Evolutionary conservation across 140 eudicot species (phyloP).

Genomic region (Stevia rebaudiana): DNA sequence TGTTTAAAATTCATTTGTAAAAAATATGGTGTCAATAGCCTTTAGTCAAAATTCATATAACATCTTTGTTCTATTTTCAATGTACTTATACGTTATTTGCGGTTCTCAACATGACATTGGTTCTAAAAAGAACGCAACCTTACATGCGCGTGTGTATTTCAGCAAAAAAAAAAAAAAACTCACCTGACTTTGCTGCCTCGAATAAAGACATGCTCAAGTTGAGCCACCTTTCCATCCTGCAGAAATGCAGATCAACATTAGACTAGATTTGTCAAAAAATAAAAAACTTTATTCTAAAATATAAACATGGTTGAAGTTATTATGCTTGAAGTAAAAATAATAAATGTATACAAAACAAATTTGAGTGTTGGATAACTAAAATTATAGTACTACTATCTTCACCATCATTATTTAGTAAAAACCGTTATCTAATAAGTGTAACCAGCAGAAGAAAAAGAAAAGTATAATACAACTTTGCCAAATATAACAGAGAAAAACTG

Average conservation of each 20-base stretch:
- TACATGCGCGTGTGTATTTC: no score
- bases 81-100: no score
- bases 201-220: conserved; percentile 82
- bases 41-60: no score
- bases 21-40: no score
- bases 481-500: not conserved
- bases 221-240: conserved; percentile 87
- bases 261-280: not conserved
- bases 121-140: no score
- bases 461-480: not conserved
- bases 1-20: no score
- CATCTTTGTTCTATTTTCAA: no score
- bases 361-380: not conserved
- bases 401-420: not conserved
- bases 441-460: not conserved
- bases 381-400: not conserved
- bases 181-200: conserved; percentile 95
- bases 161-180: not conserved
- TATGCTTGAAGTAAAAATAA: not conserved
- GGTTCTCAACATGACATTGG: no score
- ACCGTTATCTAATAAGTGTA: not conserved
- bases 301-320: not conserved
- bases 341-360: not conserved
- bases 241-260: conserved; percentile 1
- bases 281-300: not conserved